A percentile compares a stretch with the other conserved stretches of the same genome.
phyloP scores from a whole-genome alignment of 2,329 filamentous ascomycete genomes.

The Ophiobolus disseminans region DNA sequence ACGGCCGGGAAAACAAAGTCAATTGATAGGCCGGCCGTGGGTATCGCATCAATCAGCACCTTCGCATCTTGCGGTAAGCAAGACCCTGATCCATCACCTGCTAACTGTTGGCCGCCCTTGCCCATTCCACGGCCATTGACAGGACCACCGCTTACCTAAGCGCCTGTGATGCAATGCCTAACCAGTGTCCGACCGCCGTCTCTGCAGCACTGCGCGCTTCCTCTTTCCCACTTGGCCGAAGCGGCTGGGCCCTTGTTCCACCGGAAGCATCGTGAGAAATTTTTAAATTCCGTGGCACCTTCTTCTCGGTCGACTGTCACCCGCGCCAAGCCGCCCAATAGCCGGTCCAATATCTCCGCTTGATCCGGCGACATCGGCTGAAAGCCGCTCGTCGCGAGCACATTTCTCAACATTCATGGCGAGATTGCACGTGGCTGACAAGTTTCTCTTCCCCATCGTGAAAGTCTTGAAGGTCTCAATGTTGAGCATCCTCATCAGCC shows the following conservation, averaged over 20 bases:
- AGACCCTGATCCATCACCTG: slow-evolving; percentile 15
- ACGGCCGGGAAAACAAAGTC: slow-evolving; percentile 28
- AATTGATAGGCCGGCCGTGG: slow-evolving; percentile 24
- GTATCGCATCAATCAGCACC: slow-evolving; percentile 39
- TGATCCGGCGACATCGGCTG: not conserved
- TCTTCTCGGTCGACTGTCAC: slow-evolving; percentile 24
- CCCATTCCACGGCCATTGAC: slow-evolving; percentile 14
- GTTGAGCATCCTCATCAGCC: no score
- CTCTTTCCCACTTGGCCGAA: slow-evolving; percentile 15
- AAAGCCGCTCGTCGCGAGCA: slow-evolving; percentile 2
- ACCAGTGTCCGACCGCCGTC: slow-evolving; percentile 7
- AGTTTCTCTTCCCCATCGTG: not conserved
- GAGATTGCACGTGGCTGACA: not conserved
- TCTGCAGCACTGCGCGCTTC: slow-evolving; percentile 13
- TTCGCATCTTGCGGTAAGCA: slow-evolving; percentile 26
- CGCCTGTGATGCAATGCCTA: slow-evolving; percentile 20
- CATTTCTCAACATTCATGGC: slow-evolving; percentile 1
- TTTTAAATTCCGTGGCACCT: slow-evolving; percentile 4
- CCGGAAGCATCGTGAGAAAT: slow-evolving; percentile 20
- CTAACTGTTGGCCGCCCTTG: not conserved
- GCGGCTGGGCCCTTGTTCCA: slow-evolving; percentile 10
- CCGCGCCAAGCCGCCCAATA: slow-evolving; percentile 25
- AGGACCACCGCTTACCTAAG: slow-evolving; percentile 10
- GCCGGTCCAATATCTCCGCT: slow-evolving; percentile 7
- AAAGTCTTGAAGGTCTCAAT: no score